phyloP scores from a whole-genome alignment of 2,329 filamentous ascomycete genomes.

The Pseudovirgaria hyperparasitica region DNA sequence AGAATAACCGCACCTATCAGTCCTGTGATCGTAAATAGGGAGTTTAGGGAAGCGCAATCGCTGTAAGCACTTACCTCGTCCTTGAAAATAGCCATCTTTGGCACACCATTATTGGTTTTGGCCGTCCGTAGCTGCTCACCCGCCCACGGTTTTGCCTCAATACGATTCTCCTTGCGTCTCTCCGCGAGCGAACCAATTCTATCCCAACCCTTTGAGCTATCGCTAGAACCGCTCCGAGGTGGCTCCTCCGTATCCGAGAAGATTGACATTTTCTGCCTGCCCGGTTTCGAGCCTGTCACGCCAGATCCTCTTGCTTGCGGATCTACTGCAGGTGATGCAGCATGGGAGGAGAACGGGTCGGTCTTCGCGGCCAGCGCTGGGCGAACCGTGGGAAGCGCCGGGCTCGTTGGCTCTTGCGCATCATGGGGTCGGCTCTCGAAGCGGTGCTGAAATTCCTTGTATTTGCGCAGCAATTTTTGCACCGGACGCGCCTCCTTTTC shows the following conservation, averaged over 20 bases:
- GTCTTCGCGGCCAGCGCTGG: constrained; percentile 75
- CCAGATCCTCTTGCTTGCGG: constrained; percentile 47
- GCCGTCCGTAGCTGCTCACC: constrained; percentile 83
- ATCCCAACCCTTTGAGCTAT: constrained; percentile 69
- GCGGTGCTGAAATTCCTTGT: constrained; percentile 77
- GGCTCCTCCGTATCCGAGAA: constrained; percentile 65
- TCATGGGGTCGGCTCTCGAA: constrained; percentile 54
- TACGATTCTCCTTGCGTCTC: constrained; percentile 83
- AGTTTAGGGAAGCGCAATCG: constrained; percentile 17
- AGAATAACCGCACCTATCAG: constrained; percentile 56
- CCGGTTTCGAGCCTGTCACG: constrained; percentile 45
- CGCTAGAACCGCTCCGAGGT: constrained; percentile 39
- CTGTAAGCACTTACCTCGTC: constrained; percentile 67
- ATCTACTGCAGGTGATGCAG: constrained; percentile 40
- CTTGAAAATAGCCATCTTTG: constrained; percentile 88
- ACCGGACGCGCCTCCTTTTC: constrained; percentile 75
- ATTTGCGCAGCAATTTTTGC: constrained; percentile 75
- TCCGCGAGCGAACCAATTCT: constrained; percentile 77
- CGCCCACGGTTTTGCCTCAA: constrained; percentile 79
- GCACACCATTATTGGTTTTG: constrained; percentile 61
- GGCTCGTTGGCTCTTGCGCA: constrained; percentile 59
- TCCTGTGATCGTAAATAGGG: constrained; percentile 88
- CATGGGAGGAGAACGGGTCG: constrained; percentile 56
- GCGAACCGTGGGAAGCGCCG: constrained; percentile 70
- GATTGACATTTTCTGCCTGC: constrained; percentile 74